phyloP scores from a whole-genome alignment of 345 rosid species.

The Populus ilicifolia region DNA sequence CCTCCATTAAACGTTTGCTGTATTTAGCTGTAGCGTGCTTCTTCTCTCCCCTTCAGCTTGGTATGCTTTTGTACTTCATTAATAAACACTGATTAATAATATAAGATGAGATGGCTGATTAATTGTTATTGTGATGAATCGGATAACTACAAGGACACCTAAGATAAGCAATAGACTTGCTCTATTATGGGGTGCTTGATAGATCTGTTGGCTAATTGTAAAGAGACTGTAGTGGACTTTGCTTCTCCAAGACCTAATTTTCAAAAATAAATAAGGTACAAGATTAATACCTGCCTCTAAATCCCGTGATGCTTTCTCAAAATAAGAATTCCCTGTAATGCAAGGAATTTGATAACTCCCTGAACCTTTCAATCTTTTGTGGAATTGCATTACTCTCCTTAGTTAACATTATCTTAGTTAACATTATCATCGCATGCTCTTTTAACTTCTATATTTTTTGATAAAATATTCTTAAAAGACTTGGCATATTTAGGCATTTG shows the following conservation, averaged over 20 bases:
- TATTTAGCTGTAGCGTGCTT: too few species aligned
- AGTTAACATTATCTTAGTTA: not conserved
- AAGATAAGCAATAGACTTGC: too few species aligned
- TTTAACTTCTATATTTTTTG: not conserved
- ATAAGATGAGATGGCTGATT: too few species aligned
- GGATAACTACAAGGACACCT: too few species aligned
- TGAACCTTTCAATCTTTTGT: not conserved
- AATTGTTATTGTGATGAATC: too few species aligned
- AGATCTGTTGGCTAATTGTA: too few species aligned
- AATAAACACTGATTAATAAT: too few species aligned
- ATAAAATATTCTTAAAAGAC: not conserved
- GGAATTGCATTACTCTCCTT: not conserved
- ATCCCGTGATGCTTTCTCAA: not conserved
- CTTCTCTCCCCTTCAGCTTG: too few species aligned
- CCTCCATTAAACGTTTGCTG: slow-evolving; percentile 18
- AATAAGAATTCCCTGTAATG: not conserved
- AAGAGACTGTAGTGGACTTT: too few species aligned
- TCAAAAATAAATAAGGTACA: not conserved
- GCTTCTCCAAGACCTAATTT: not conserved
- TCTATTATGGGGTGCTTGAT: too few species aligned
- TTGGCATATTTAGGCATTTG: not conserved
- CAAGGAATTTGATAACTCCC: not conserved
- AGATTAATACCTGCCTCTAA: not conserved
- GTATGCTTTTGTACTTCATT: too few species aligned
- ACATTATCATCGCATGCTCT: not conserved